Evolutionary conservation across 2,329 filamentous ascomycete genomes (phyloP), one percentile per base, ranked within the genome.

Genomic region (Cryphonectria nitschkei): DNA sequence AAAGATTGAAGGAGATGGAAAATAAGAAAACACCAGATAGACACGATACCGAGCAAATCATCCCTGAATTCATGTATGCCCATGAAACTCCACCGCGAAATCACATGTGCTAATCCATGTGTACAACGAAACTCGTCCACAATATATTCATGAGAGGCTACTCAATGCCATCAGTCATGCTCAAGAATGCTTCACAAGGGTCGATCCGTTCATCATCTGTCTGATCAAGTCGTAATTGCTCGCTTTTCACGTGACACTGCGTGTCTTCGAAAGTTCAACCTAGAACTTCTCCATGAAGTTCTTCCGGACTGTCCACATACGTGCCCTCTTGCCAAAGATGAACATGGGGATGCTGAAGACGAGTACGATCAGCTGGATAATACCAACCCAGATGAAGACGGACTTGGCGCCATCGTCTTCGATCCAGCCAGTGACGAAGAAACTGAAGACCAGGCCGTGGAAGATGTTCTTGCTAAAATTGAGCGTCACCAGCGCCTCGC

Each of bases 391-490:
- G 61, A 97, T 82, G 78, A 93, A 98, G 0, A 97, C 94, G 14
- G 83, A 86, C 81, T 92, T 93, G 14, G 92, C 86, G 0, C 95
- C 95, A 70, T 94, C 90, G 1, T 81, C 79, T 43, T 92, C 87
- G 32, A 98, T 84, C 95, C 95, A 98, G 68, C 88, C 84, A 4
- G 93, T 93, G 75, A 97, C 93, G 79, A 98, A 98, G 65, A 98
- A 84, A 72, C 93, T 89, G 78, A 97, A 98, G 0, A 97, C 87
- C 68, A 98, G 84, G 0, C 95, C 95, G 76, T 98, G 95, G 37
- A 98, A 88, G 69, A 98, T 87, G 78, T 98, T 98, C 85, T 98
- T 98, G 82, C 89, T 90, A 78, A 98, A 96, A 78, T 98, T 98
- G 75, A 98, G 84, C 29, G 95, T 98, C 19, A 98, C 96, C 46